Evolutionary conservation across 345 rosid genomes (phyloP), one percentile per base, ranked within the genome.

Genomic region (Garcia nutans): DNA sequence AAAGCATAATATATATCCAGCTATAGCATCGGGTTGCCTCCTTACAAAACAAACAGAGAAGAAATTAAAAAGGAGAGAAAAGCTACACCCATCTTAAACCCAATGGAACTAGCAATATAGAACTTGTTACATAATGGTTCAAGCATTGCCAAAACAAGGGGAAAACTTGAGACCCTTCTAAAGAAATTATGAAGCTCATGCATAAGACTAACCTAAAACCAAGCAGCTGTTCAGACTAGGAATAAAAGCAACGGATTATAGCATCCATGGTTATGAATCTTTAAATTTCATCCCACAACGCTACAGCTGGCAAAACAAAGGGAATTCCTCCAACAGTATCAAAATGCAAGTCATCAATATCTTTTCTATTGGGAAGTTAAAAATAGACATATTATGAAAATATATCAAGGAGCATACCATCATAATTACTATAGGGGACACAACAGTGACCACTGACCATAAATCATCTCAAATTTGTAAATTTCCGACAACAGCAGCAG

Each of bases 401-500:
- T 13, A 68, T 68, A 68, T 68, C 55, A 24, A 47, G 8, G 9
- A 68, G 31, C 57, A 49, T 17, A 68, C 23, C 72, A 68, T 13
- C 41, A 8, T 24, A 67, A 13, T 47, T 15, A 45, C 22, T 24
- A 33, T 68, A 10, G 22, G 41, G 41, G 41, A 45, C 55, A 12
- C 37, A 31, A 28, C n/a, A 10, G 8, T 17, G 49, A 55, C 31
- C 62, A 50, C 19, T 54, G 19, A 70, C 44, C 26, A 55, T 9
- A 33, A 28, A 33, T 19, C 49, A 70, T 20, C 42, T 26, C 26
- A 20, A 10, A 10, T 28, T 61, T 10, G 8, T 13, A 8, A 62
- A 42, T 62, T 26, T 52, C 28, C n/a, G 22, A 23, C 58, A 49
- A 68, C 22, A 49, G 19, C 20, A 50, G 31, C 22, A 50, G 23